phyloP scores from a whole-genome alignment of 805 yeast genomes.

The Teunomyces aglyptinius region DNA sequence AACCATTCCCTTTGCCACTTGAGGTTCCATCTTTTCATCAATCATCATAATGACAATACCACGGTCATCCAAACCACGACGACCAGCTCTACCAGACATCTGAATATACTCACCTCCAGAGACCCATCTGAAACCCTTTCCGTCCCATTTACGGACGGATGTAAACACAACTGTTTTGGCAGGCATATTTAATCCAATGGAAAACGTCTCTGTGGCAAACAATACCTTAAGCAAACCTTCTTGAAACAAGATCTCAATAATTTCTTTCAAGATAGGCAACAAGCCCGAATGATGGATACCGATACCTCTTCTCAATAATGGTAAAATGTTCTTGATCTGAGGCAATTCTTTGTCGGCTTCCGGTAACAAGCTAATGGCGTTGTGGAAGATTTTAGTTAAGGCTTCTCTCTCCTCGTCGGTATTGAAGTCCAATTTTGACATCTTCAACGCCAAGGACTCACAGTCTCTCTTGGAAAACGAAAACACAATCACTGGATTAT shows the following conservation, averaged over 20 bases:
- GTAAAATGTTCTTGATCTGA: constrained; percentile 88
- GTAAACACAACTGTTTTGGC: constrained; percentile 98
- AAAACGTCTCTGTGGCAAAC: constrained; percentile 97
- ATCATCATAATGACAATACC: constrained; percentile 99
- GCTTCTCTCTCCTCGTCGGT: constrained; percentile 92
- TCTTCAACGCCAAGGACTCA: constrained; percentile 88
- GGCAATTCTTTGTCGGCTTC: constrained; percentile 91
- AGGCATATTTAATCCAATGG: constrained; percentile 98
- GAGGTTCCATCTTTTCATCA: constrained; percentile 99
- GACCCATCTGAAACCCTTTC: constrained; percentile 96
- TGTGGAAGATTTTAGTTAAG: constrained; percentile 82
- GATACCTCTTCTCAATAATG: constrained; percentile 88
- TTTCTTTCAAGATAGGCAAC: constrained; percentile 89
- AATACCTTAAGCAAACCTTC: constrained; percentile 93
- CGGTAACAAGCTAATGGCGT: constrained; percentile 84
- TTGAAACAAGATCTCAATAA: constrained; percentile 93
- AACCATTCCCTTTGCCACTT: constrained; percentile 98
- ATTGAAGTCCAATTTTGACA: constrained; percentile 94
- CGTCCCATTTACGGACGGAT: constrained; percentile 97
- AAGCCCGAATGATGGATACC: constrained; percentile 98
- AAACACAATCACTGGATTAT: constrained; percentile 97
- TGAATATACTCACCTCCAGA: constrained; percentile 99
- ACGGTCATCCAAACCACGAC: constrained; percentile 98
- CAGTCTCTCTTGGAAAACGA: constrained; percentile 98
- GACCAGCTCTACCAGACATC: constrained; percentile 99